Percentiles rank a stretch among this genome's conserved stretches.
Conservation (phyloP, 306 rosid genomes). For the Medicago truncatula region MtrunA17r5.0-ANR NC_053042.1:43805001-43805500, state of each 20-base stretch:
- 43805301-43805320: neutral
- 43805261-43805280: neutral
- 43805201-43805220: neutral
- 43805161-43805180: neutral
- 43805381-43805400: no score
- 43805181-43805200: neutral
- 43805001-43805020: slow-evolving; percentile 40
- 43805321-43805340: no score
- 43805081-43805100: slow-evolving; percentile 47
- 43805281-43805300: neutral
- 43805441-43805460: no score
- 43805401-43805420: no score
- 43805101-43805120: slow-evolving; percentile 61
- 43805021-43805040: slow-evolving; percentile 39
- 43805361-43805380: no score
- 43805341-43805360: no score
- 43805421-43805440: no score
- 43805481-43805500: no score
- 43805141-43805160: slow-evolving; percentile 79
- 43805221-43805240: neutral
- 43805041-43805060: slow-evolving; percentile 40
- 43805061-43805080: slow-evolving; percentile 3
- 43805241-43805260: slow-evolving; percentile 35
- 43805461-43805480: no score
- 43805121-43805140: slow-evolving; percentile 65